Evolutionary conservation across 2,329 filamentous ascomycete genomes (phyloP).

Genomic region (Pezicula neosporulosa): DNA sequence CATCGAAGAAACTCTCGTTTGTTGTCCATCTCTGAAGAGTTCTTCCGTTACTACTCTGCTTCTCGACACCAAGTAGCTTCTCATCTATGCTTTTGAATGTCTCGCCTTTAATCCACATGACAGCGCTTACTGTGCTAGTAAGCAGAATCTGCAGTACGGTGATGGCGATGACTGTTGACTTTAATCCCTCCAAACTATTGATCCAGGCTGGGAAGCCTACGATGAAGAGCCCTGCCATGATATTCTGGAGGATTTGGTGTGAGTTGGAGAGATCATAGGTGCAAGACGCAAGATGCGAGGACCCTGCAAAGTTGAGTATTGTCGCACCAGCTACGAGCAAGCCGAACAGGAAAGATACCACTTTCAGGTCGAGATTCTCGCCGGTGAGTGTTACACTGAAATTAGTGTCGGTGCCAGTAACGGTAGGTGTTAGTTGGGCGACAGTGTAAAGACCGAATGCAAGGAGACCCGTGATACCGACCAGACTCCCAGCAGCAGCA

Average conservation of each 20-base stretch:
- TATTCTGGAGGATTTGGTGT: slow-evolving; percentile 8
- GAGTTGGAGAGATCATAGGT: background rate
- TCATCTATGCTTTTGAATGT: slow-evolving; percentile 9
- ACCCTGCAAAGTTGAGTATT: slow-evolving; percentile 1
- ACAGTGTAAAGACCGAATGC: slow-evolving; percentile 15
- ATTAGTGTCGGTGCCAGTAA: background rate
- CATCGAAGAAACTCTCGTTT: slow-evolving; percentile 10
- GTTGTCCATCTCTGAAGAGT: slow-evolving; percentile 8
- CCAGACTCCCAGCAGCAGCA: slow-evolving; percentile 7
- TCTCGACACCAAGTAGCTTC: slow-evolving; percentile 8
- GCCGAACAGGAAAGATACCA: slow-evolving; percentile 16
- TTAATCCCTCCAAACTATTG: slow-evolving; percentile 9
- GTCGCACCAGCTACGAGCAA: slow-evolving; percentile 8
- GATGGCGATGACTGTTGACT: slow-evolving; percentile 13
- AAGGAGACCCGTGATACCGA: slow-evolving; percentile 13
- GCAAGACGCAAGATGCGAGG: slow-evolving; percentile 3
- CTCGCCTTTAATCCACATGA: slow-evolving; percentile 13
- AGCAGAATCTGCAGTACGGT: slow-evolving; percentile 13
- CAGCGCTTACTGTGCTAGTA: slow-evolving; percentile 9
- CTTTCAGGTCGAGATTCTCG: slow-evolving; percentile 10
- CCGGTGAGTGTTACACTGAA: slow-evolving; percentile 9
- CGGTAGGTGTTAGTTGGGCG: slow-evolving; percentile 1
- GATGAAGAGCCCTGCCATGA: slow-evolving; percentile 18
- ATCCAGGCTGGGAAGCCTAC: slow-evolving; percentile 18
- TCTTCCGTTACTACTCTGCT: background rate